Base-by-base conservation (phyloP, 176 grass and related monocot genomes). In the Miscanthus lutarioriparius region DNA sequence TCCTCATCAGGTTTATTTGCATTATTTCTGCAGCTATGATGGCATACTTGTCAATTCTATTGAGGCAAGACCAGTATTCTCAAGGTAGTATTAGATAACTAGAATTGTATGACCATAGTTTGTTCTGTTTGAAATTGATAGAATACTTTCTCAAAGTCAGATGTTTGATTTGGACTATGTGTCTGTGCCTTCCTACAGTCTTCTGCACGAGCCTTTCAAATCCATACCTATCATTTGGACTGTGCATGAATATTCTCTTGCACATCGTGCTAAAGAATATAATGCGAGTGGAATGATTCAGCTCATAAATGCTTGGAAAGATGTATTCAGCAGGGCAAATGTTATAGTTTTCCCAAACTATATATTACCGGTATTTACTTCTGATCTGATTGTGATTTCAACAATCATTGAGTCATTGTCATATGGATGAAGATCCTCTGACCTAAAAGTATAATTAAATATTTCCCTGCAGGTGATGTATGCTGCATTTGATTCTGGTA, bases 171-270 rank as follows among this genome's bases (percentile, higher is more conserved):
- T 84, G 8, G 80, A 80, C 63, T 47, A 82, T 82, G 10, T 71
- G 48, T 72, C 15, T 86, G 36, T 91, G 27, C 56, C 74, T 75
- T 70, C 54, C 63, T 87, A 83, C 93, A 99, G 97, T 89, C 88
- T 99, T 86, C 77, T 89, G 84, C 97, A 96, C 68, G 97, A 99
- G 80, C 97, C 97, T 88, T 99, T 99, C 90, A 96, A 92, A 94
- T 94, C 91, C 76, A 68, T 99, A 78, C 97, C 97, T 84, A 80
- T 99, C 76, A 93, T 99, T 85, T 99, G 97, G 97, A 99, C 90
- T 25, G 89, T 99, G 64, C 90, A 92, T 53, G 97, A 96, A 81
- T 89, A 36, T 79, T 92, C 92, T 25, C 91, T 96, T 19, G 93
- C 91, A 37, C 66, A 86, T 88, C 79, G 82, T 74, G 23, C 89